A percentile compares a stretch with the other conserved stretches of the same genome.
Evolutionary conservation across 306 rosid species (phyloP).

Genomic region (Cucurbita moschata): DNA sequence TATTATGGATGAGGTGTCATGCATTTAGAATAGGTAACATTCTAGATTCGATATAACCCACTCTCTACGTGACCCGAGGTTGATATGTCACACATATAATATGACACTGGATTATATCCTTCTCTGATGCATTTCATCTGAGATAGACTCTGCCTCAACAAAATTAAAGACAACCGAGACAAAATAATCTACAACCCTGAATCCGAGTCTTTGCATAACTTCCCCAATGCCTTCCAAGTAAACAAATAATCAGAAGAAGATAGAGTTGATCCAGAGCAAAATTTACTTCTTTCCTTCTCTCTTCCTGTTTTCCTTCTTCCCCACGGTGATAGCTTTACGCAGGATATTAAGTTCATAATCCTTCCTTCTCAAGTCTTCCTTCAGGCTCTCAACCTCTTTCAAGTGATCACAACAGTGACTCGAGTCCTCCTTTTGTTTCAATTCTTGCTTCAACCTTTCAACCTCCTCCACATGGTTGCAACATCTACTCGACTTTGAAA

Average conservation of each 20-base stretch:
- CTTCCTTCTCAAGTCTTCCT: slow-evolving; percentile 28
- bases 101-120: too few relatives aligned
- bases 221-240: not conserved
- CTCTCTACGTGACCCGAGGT: too few relatives aligned
- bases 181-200: not conserved
- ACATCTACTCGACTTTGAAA: slow-evolving; percentile 5
- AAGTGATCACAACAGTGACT: slow-evolving; percentile 7
- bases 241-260: not conserved
- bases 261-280: not conserved
- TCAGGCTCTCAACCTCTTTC: slow-evolving; percentile 32
- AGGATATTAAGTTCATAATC: slow-evolving; percentile 32
- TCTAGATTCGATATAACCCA: too few relatives aligned
- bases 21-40: too few relatives aligned
- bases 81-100: too few relatives aligned
- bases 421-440: slow-evolving; percentile 16
- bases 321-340: slow-evolving; percentile 20
- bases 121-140: too few relatives aligned
- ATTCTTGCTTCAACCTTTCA: slow-evolving; percentile 20
- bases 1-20: too few relatives aligned
- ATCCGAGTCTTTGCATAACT: not conserved
- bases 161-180: too few relatives aligned
- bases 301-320: slow-evolving; percentile 8
- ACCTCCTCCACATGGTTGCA: slow-evolving; percentile 21
- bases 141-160: too few relatives aligned
- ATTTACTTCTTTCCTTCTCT: slow-evolving; percentile 11